Conservation (phyloP, 2,329 filamentous ascomycete genomes). For the Aspergillus hiratsukae region DNA sequence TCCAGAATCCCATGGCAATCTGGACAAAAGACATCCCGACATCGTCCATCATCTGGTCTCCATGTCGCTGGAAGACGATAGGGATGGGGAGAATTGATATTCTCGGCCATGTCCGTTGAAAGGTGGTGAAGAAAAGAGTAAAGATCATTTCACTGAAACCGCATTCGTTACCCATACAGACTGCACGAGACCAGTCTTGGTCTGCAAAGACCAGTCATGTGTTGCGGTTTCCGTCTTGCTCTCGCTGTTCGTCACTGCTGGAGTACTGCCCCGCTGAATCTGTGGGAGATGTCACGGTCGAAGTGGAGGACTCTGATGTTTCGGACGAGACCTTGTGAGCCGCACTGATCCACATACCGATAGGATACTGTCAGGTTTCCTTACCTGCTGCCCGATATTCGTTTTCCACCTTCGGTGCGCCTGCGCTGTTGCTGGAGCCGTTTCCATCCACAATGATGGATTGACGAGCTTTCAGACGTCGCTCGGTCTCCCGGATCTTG, state of each 20-base stretch:
- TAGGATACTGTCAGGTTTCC: conserved; percentile 6
- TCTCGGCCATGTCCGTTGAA: conserved; percentile 14
- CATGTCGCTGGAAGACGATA: conserved; percentile 8
- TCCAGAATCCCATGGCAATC: background rate
- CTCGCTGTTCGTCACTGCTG: conserved; percentile 23
- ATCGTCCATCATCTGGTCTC: conserved; percentile 6
- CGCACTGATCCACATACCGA: background rate
- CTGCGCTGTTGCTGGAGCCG: conserved; percentile 7
- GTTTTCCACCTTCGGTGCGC: conserved; percentile 9
- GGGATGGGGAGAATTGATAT: conserved; percentile 8
- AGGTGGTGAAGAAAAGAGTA: conserved; percentile 11
- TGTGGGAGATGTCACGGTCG: conserved; percentile 18
- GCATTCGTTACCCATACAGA: conserved; percentile 12
- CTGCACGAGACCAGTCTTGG: conserved; percentile 8
- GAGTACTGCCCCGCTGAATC: conserved; percentile 19
- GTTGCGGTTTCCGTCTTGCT: conserved; percentile 10
- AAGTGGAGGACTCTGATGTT: conserved; percentile 10
- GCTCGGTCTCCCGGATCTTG: conserved; percentile 78
- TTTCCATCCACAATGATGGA: conserved; percentile 12
- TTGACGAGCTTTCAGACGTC: conserved; percentile 56
- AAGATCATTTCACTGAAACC: conserved; percentile 13
- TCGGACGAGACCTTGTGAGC: conserved; percentile 10
- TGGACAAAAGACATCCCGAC: conserved; percentile 4
- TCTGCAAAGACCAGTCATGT: conserved; percentile 11
- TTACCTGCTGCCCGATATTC: conserved; percentile 20